A percentile compares a stretch with the other conserved stretches of the same genome.
These are phyloP conservation scores for Vaccinium macrocarpon DNA, from an alignment of 148 eudicot genomes.

Conservation along the genomic window DNA sequence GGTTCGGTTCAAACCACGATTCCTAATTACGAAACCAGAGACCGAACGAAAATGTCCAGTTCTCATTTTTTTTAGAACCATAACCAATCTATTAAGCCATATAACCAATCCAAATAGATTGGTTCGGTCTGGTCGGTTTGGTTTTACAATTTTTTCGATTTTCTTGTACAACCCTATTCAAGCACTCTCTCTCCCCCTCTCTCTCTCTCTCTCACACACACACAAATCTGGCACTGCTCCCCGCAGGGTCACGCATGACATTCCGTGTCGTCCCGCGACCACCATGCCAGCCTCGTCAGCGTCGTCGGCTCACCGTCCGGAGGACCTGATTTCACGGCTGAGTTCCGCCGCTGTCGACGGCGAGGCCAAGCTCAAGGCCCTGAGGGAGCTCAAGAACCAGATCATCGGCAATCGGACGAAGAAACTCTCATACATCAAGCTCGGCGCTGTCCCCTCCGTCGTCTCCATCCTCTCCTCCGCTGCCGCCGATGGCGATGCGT, in stretches of 20 bases:
- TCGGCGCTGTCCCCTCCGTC: constrained; percentile 76
- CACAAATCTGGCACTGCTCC: neutral
- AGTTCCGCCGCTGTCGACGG: constrained; percentile 34
- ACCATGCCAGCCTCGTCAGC: constrained; percentile 58
- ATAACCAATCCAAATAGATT: too few relatives aligned
- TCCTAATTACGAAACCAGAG: too few relatives aligned
- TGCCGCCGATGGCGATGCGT: constrained; percentile 14
- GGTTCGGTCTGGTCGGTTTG: too few relatives aligned
- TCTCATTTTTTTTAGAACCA: too few relatives aligned
- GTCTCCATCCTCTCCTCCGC: constrained; percentile 48
- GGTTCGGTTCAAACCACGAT: too few relatives aligned
- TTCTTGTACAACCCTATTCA: too few relatives aligned
- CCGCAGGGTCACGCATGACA: constrained; percentile 22
- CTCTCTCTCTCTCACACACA: too few relatives aligned
- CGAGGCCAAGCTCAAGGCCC: constrained; percentile 61
- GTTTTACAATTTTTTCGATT: too few relatives aligned
- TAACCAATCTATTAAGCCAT: too few relatives aligned
- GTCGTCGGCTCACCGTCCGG: constrained; percentile 44
- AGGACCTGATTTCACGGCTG: constrained; percentile 58
- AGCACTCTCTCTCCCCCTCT: neutral
- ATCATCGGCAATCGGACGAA: constrained; percentile 94
- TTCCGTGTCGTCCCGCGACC: constrained; percentile 28
- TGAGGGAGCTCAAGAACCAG: constrained; percentile 84
- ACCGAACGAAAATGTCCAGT: too few relatives aligned
- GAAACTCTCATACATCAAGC: constrained; percentile 68